Base-by-base conservation (phyloP, 2,329 filamentous ascomycete genomes). In the Microcera coccophila region DNA sequence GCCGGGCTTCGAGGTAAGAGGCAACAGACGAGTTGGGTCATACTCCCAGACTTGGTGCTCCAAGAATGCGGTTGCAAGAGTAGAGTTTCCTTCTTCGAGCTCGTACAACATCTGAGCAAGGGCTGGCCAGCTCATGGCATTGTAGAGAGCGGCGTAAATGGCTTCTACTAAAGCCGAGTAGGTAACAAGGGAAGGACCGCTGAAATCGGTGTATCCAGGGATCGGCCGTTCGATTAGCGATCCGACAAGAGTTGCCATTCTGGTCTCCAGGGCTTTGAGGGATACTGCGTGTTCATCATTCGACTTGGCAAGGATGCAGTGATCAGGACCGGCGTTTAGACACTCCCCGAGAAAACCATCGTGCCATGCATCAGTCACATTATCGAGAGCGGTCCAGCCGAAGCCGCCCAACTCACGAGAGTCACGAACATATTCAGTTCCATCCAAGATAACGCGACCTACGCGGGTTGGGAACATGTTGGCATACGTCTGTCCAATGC, bases 321-420 rank as follows among this genome's bases (percentile, higher is more conserved):
- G 52, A 3, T 69, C 54, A 1, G 70, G 69, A 0, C 74, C 73
- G 5, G 73, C 72, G 3, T 67, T 65, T 38, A 76, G 33, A 34
- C 74, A 77, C 47, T 75, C 72, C 17, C 71, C 72, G 3, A 76
- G 57, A 38, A 77, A 75, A 12, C 73, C 73, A 42, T 76, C 71
- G 18, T 60, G 63, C 69, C 70, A 76, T 2, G 70, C 70, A 45
- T 76, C 56, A 1, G 73, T 75, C 5, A 61, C 67, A 45, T 75
- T 75, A 42, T 75, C 72, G 4, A 76, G 62, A 3, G 72, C 65
- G 1, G 68, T 68, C 63, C 64, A 72, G 4, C 70, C 72, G 44
- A 73, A 74, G 0, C 71, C 72, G 11, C 67, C 72, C 2, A 73
- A 59, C 5, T 65, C 44, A 8, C 72, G 68, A 35, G 74, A 67